Conservation (phyloP, 345 rosid species). For the Citrus trifoliata region DNA sequence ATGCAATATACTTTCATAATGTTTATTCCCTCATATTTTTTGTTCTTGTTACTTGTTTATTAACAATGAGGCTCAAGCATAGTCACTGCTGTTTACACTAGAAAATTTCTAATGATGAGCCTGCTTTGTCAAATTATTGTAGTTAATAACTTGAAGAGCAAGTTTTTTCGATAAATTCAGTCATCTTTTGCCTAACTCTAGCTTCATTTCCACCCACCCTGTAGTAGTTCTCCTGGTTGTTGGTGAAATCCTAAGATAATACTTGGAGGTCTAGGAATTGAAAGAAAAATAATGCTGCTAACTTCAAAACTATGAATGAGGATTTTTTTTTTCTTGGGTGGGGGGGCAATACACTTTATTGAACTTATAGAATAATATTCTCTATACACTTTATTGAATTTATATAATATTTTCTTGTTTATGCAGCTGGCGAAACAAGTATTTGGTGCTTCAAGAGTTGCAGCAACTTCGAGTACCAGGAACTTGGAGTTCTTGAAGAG, state of each 20-base stretch:
- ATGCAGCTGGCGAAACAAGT: conserved; percentile 85
- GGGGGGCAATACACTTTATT: no score
- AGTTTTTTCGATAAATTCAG: not conserved
- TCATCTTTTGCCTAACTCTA: not conserved
- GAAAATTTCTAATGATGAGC: not conserved
- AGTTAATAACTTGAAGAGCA: not conserved
- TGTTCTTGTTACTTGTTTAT: not conserved
- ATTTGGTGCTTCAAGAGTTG: conserved; percentile 81
- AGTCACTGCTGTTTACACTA: not conserved
- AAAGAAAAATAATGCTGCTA: not conserved
- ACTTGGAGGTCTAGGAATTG: not conserved
- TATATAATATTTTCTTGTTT: conserved; percentile 10
- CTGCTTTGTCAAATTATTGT: not conserved
- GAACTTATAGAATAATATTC: not conserved
- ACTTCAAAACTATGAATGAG: not conserved
- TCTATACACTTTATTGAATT: not conserved
- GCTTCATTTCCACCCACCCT: not conserved
- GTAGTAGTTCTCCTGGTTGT: not conserved
- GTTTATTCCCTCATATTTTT: not conserved
- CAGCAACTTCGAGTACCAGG: conserved; percentile 80
- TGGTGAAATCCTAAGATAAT: not conserved
- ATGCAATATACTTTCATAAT: not conserved
- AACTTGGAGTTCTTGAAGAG: conserved; percentile 71
- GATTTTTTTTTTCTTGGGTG: not conserved
- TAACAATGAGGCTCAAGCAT: not conserved